These are phyloP conservation scores for Geosmithia morbida DNA, from an alignment of 2,329 filamentous ascomycete species.

Conservation along the genomic window DNA sequence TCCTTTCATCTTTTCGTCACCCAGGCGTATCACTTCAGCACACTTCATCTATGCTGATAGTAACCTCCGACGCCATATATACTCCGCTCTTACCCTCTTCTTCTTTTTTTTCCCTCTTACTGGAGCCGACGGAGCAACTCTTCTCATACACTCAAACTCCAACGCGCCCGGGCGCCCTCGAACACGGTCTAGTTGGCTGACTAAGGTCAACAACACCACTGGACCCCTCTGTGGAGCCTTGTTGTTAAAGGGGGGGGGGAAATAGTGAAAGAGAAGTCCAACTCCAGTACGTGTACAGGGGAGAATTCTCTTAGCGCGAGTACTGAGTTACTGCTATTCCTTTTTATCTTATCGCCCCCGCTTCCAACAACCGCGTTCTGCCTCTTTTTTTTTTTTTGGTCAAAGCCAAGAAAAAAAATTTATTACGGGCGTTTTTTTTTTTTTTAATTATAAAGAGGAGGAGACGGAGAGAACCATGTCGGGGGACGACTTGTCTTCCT, in stretches of 20 bases:
- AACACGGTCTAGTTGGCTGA: background rate
- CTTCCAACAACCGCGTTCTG: background rate
- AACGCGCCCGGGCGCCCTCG: background rate
- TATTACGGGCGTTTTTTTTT: background rate
- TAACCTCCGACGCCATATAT: no score
- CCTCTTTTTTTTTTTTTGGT: background rate
- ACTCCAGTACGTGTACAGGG: background rate
- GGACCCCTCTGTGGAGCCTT: background rate
- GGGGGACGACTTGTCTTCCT: constrained; percentile 29
- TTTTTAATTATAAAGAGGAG: constrained; percentile 1
- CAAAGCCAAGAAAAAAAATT: background rate
- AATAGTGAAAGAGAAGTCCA: background rate
- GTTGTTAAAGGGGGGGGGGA: background rate
- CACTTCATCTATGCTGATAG: no score
- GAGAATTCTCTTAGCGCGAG: background rate
- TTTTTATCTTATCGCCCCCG: background rate
- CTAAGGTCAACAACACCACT: background rate
- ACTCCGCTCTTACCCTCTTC: no score
- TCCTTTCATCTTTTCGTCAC: no score
- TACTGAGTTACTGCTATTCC: no score
- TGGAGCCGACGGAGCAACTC: no score
- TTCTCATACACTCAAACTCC: background rate
- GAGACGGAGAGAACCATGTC: constrained; percentile 20
- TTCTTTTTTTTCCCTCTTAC: no score
- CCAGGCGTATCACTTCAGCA: no score